These are phyloP conservation scores for Nemania serpens DNA, from an alignment of 2,329 filamentous ascomycete species.

Conservation along the genomic window DNA sequence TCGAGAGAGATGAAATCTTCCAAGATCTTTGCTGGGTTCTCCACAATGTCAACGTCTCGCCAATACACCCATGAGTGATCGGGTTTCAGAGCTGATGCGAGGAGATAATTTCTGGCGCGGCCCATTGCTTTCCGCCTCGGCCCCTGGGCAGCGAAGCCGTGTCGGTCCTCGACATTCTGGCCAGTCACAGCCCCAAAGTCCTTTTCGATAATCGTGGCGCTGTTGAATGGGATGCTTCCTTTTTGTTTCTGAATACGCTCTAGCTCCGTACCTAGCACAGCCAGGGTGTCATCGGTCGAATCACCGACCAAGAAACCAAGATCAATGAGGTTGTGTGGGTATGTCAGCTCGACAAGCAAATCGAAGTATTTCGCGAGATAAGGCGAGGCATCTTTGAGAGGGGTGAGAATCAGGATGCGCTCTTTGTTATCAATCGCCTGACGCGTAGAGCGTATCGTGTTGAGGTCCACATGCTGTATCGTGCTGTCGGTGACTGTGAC, in stretches of 20 bases:
- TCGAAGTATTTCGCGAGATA: constrained; percentile 92
- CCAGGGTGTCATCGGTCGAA: constrained; percentile 86
- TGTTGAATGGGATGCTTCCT: constrained; percentile 83
- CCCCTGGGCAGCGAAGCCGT: constrained; percentile 85
- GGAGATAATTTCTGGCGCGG: constrained; percentile 87
- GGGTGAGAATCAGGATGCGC: constrained; percentile 88
- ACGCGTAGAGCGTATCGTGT: constrained; percentile 78
- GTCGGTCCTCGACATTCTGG: constrained; percentile 81
- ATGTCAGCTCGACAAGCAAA: constrained; percentile 84
- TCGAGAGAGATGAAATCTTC: constrained; percentile 97
- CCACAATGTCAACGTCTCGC: constrained; percentile 95
- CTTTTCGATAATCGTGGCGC: constrained; percentile 85
- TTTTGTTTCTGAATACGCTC: constrained; percentile 83
- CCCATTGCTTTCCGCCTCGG: constrained; percentile 90
- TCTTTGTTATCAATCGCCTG: constrained; percentile 82
- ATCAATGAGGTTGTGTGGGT: constrained; percentile 94
- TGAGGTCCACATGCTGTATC: constrained; percentile 83
- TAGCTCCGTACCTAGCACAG: constrained; percentile 82
- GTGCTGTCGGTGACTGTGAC: constrained; percentile 80
- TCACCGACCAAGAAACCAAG: constrained; percentile 94
- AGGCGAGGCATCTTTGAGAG: constrained; percentile 83
- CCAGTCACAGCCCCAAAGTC: constrained; percentile 79
- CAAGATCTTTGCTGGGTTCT: constrained; percentile 83
- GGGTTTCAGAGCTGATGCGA: constrained; percentile 81
- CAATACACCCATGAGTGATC: constrained; percentile 99